Evolutionary conservation across 2,329 filamentous ascomycete genomes (phyloP).

Genomic region (Alternaria rosae): DNA sequence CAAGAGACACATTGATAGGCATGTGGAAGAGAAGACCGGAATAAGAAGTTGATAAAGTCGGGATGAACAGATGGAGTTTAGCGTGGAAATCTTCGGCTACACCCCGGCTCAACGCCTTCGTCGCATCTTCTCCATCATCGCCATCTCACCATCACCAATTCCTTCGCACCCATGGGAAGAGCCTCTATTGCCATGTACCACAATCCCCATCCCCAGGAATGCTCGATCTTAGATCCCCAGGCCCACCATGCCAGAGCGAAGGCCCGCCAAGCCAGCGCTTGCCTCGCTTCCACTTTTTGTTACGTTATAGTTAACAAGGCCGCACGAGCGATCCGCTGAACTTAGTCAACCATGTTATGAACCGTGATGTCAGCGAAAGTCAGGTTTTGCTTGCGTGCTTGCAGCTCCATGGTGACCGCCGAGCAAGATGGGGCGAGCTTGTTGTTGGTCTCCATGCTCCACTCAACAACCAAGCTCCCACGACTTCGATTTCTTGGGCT

Average conservation of each 20-base stretch:
- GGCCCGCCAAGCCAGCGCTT: slow-evolving; percentile 3
- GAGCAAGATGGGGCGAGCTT: slow-evolving; percentile 1
- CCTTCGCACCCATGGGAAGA: not conserved
- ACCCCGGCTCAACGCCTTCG: not conserved
- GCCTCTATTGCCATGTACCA: not conserved
- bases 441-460: not conserved
- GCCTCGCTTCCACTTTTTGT: slow-evolving; percentile 9
- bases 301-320: slow-evolving; percentile 12
- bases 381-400: not conserved
- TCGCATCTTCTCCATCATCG: not conserved
- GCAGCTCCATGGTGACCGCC: not conserved
- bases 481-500: not conserved
- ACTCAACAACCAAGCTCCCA: not conserved
- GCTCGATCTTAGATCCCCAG: not conserved
- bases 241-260: not conserved
- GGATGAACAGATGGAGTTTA: not conserved
- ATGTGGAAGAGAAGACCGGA: not conserved
- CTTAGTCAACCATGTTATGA: slow-evolving; percentile 5
- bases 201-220: not conserved
- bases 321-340: not conserved
- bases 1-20: not conserved
- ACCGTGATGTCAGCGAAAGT: slow-evolving; percentile 10
- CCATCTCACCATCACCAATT: not conserved
- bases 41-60: not conserved
- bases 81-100: not conserved